These are phyloP conservation scores for Erigeron philadelphicus DNA, from an alignment of 140 eudicot genomes.

Conservation along the genomic window DNA sequence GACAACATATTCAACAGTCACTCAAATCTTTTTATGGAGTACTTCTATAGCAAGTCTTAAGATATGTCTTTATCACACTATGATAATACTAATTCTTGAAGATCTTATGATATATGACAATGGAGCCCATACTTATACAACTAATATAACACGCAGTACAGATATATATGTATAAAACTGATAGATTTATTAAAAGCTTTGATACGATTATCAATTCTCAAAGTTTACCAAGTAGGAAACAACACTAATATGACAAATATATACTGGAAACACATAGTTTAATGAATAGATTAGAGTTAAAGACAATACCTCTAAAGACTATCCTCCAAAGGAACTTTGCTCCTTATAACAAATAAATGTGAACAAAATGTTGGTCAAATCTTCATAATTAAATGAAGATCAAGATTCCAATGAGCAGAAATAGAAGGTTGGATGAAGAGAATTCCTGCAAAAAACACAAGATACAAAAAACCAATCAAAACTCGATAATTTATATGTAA, in stretches of 20 bases:
- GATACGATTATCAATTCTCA: neutral
- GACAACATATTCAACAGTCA: no score
- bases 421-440: conserved; percentile 29
- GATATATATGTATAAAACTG: no score
- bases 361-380: conserved; percentile 15
- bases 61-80: no score
- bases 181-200: no score
- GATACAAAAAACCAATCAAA: conserved; percentile 3
- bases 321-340: neutral
- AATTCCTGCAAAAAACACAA: conserved; percentile 38
- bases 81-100: no score
- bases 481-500: neutral
- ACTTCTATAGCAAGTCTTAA: no score
- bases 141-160: no score
- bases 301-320: conserved; percentile 27
- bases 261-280: conserved; percentile 19
- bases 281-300: conserved; percentile 5
- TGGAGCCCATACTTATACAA: no score
- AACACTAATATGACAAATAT: conserved; percentile 21
- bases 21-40: no score
- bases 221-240: neutral
- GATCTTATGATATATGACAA: no score
- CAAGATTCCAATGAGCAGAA: conserved; percentile 32
- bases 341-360: conserved; percentile 10
- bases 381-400: conserved; percentile 27